Evolutionary conservation across 2,329 filamentous ascomycete genomes (phyloP).

Genomic region (Pseudocercospora crystallina): DNA sequence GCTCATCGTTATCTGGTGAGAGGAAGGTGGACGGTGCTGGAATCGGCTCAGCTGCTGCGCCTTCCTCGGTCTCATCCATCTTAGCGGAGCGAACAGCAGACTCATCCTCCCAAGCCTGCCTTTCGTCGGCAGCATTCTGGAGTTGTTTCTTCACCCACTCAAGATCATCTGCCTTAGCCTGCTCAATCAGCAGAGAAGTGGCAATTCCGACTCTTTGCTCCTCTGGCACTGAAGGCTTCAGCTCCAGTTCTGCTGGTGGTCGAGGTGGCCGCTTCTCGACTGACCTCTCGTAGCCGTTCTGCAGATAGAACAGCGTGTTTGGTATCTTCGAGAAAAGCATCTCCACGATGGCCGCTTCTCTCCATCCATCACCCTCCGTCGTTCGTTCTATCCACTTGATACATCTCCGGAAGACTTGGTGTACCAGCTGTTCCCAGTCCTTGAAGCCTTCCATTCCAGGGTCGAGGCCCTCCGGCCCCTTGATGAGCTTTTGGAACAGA

Average conservation of each 20-base stretch:
- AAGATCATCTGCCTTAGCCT: conserved; percentile 72
- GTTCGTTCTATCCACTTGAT: conserved; percentile 66
- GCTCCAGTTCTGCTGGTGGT: conserved; percentile 78
- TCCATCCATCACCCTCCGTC: conserved; percentile 62
- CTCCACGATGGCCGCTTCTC: conserved; percentile 76
- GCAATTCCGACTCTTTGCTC: conserved; percentile 72
- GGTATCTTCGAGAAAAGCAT: conserved; percentile 93
- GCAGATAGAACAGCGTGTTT: conserved; percentile 79
- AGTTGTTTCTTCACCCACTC: conserved; percentile 78
- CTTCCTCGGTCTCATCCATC: conserved; percentile 29
- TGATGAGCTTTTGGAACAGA: conserved; percentile 86
- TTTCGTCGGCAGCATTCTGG: conserved; percentile 66
- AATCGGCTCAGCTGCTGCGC: conserved; percentile 30
- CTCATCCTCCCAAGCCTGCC: conserved; percentile 74
- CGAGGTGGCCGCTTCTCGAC: conserved; percentile 63
- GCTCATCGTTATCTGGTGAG: conserved; percentile 63
- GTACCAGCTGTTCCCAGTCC: conserved; percentile 88
- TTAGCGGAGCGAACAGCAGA: conserved; percentile 59
- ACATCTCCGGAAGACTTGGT: conserved; percentile 78
- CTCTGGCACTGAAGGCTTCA: conserved; percentile 68
- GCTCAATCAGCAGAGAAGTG: conserved; percentile 76
- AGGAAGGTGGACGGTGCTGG: conserved; percentile 56
- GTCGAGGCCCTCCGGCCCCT: conserved; percentile 77
- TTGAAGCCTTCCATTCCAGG: conserved; percentile 64
- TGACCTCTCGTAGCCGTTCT: conserved; percentile 86